A percentile compares a stretch with the other conserved stretches of the same genome.
Conservation (phyloP, 495 filamentous ascomycete species). For the Penicillium canariense region DNA sequence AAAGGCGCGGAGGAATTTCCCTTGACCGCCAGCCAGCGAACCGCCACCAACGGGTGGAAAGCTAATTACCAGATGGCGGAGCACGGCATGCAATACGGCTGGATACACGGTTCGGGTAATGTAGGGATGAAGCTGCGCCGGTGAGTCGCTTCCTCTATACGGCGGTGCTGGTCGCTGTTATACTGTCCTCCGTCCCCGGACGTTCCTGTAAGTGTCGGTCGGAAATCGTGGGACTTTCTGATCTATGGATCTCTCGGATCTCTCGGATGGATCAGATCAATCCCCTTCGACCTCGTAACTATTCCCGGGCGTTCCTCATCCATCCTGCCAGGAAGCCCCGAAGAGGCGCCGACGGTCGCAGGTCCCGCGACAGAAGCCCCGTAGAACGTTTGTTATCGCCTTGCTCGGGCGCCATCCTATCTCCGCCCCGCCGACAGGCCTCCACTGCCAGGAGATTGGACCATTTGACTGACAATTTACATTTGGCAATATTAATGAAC, state of each 20-base stretch:
- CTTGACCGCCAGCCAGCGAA: not conserved
- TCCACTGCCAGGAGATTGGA: not conserved
- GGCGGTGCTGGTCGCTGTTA: too few species aligned
- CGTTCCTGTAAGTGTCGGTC: too few species aligned
- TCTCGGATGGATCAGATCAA: too few species aligned
- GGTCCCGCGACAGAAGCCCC: not conserved
- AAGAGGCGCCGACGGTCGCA: too few species aligned
- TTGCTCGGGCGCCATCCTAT: constrained; percentile 3
- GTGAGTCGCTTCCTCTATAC: constrained; percentile 12
- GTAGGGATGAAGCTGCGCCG: constrained; percentile 16
- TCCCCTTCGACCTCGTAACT: too few species aligned
- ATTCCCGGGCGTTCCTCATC: not conserved
- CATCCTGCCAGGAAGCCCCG: too few species aligned
- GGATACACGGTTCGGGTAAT: constrained; percentile 19
- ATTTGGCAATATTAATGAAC: not conserved
- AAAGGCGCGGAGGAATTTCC: not conserved
- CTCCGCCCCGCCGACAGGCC: not conserved
- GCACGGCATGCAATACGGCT: not conserved
- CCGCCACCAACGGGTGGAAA: constrained; percentile 3
- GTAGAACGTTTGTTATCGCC: constrained; percentile 5
- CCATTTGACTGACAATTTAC: not conserved
- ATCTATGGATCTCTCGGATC: too few species aligned
- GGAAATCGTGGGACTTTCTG: too few species aligned
- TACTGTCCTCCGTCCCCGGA: too few species aligned
- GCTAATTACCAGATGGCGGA: constrained; percentile 1